Percentiles rank a stretch among this genome's conserved stretches.
These are phyloP conservation scores for Mycena epipterygia DNA, from an alignment of 768 basidiomycete species.

Conservation along the genomic window DNA sequence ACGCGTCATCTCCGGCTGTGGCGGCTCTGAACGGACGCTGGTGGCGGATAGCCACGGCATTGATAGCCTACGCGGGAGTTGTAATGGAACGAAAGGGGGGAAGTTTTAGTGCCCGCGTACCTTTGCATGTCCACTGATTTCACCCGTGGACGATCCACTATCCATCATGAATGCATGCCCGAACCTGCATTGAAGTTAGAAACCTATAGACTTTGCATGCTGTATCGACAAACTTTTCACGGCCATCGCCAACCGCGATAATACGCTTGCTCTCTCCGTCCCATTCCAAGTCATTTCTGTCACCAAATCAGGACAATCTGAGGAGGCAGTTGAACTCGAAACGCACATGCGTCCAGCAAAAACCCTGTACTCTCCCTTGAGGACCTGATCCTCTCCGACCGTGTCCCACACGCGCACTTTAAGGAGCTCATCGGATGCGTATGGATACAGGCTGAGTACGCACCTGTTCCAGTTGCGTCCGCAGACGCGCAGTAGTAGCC, in stretches of 20 bases:
- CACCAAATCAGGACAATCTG: not conserved
- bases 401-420: conserved; percentile 94
- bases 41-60: conserved; percentile 88
- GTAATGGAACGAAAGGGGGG: not conserved
- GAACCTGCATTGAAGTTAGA: conserved; percentile 63
- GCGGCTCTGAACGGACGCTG: conserved; percentile 93
- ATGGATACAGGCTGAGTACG: conserved; percentile 29
- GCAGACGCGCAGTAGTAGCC: conserved; percentile 97
- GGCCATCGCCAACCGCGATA: conserved; percentile 93
- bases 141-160: conserved; percentile 87
- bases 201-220: not conserved
- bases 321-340: not conserved
- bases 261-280: conserved; percentile 98
- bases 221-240: conserved; percentile 76
- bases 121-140: conserved; percentile 92
- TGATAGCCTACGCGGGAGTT: conserved; percentile 71
- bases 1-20: conserved; percentile 88
- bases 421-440: conserved; percentile 5
- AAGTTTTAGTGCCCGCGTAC: conserved; percentile 50
- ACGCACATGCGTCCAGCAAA: conserved; percentile 81
- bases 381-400: conserved; percentile 83
- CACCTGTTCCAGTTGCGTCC: conserved; percentile 86
- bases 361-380: conserved; percentile 87
- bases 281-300: conserved; percentile 94
- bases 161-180: conserved; percentile 89